Base-by-base conservation (phyloP, 805 yeast species). In the Candida andamanensis region DNA sequence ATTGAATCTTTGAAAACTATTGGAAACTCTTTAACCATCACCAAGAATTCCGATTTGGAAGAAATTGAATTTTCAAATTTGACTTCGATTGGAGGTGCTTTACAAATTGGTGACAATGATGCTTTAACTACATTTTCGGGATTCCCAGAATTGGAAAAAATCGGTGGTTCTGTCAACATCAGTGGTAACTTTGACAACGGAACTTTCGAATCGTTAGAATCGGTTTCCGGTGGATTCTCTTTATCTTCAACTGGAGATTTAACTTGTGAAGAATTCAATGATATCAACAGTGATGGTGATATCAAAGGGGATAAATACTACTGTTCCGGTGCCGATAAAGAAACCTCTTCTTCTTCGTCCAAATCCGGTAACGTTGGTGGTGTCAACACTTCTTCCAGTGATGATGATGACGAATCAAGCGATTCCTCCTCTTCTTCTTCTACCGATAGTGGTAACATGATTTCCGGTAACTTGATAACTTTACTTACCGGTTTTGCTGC, bases 151-250 rank as follows among this genome's bases (percentile, higher is more conserved):
- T 72, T 92, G 53, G 63, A 70, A 58, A 62, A 83, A 39, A 76
- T 90, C 51, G 85, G 83, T 56, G 97, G 98, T 75, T 92, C 97
- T 50, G 77, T 90, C 46, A 71, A 70, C 57, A 64, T 90, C 45
- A 63, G 61, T 45, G 98, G 98, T 72, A 68, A 74, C 63, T 85
- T 86, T 66, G 70, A 78, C 58, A 74, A 78, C 54, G 92, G 92
- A 55, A 67, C 86, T 40, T 75, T 92, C 59, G 76, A 80, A 45
- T 52, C 75, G 21, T 77, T 92, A 60, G 69, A 63, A 50, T 75
- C 81, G 53, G 95, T 92, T 52, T 76, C 77, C 58, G 98, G 98
- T 76, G 96, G 95, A 63, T 94, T 89, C 67, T 67, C 68, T 54
- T 72, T 92, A 55, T 81, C 80, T 58, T 73, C 95, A 40, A 57